phyloP scores from a whole-genome alignment of 1,284 basidiomycete species.

The Papiliotrema fonsecae region DNA sequence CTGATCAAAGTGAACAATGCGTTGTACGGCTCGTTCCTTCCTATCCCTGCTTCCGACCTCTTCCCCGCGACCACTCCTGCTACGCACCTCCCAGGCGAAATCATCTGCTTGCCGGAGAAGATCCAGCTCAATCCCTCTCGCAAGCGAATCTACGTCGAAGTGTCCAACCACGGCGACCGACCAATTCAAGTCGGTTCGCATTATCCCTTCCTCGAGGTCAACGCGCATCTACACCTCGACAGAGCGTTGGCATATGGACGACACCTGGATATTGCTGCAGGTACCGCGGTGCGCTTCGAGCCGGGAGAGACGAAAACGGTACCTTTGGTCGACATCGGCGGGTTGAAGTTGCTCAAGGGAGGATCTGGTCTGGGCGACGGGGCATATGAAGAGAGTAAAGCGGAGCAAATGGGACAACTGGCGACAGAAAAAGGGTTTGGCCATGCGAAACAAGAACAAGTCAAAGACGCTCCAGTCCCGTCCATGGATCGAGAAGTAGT shows the following conservation, averaged over 20 bases:
- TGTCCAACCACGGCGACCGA: constrained; percentile 89
- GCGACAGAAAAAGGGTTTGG: constrained; percentile 37
- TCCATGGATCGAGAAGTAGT: constrained; percentile 47
- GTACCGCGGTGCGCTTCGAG: constrained; percentile 91
- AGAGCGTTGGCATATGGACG: constrained; percentile 73
- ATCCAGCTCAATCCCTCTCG: constrained; percentile 74
- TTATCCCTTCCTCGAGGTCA: constrained; percentile 90
- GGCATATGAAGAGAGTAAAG: constrained; percentile 31
- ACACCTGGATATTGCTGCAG: constrained; percentile 81
- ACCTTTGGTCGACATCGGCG: constrained; percentile 73
- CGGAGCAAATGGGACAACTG: constrained; percentile 17
- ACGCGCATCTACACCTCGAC: constrained; percentile 76
- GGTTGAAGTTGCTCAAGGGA: constrained; percentile 66
- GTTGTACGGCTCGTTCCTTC: constrained; percentile 88
- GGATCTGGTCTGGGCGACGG: constrained; percentile 74
- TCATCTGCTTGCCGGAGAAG: constrained; percentile 62
- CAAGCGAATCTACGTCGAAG: constrained; percentile 64
- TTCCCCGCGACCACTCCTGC: constrained; percentile 59
- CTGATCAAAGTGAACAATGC: constrained; percentile 58
- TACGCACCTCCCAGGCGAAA: constrained; percentile 61
- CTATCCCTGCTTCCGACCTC: constrained; percentile 61
- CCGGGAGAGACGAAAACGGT: constrained; percentile 86
- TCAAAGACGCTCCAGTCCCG: constrained; percentile 21
- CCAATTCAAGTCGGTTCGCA: constrained; percentile 96
- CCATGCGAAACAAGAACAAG: constrained; percentile 36